A percentile compares a stretch with the other conserved stretches of the same genome.
phyloP scores from a whole-genome alignment of 208 protist species.

The Angomonas deanei region DNA sequence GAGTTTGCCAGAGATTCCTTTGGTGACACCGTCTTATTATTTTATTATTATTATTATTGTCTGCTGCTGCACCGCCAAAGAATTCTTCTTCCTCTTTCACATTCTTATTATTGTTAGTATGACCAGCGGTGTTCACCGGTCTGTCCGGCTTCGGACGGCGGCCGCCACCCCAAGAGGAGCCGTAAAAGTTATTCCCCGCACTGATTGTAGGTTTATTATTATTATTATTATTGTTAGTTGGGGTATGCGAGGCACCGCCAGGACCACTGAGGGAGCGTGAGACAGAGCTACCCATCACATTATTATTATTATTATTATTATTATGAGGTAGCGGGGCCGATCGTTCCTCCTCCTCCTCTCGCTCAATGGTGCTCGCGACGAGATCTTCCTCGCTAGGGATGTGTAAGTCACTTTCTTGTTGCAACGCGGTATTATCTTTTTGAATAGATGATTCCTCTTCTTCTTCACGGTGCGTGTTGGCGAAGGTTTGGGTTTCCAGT shows the following conservation, averaged over 20 bases:
- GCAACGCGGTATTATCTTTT: no score
- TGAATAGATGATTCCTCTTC: no score
- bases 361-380: no score
- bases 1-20: no score
- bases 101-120: background rate
- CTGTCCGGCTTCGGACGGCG: background rate
- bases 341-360: no score
- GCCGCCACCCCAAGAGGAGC: background rate
- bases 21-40: no score
- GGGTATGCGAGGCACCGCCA: background rate
- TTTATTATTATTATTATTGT: background rate
- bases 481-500: background rate
- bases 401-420: no score
- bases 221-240: background rate
- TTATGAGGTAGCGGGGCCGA: no score
- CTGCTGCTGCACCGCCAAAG: background rate
- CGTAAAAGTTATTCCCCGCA: background rate
- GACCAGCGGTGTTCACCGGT: background rate
- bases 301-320: slow-evolving; percentile 1
- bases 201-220: background rate
- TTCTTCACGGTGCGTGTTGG: background rate
- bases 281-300: background rate
- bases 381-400: background rate
- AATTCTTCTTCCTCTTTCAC: background rate
- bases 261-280: background rate